Evolutionary conservation across 2,329 filamentous ascomycete genomes (phyloP), one percentile per base, ranked within the genome.

Genomic region (Amauroascus niger): DNA sequence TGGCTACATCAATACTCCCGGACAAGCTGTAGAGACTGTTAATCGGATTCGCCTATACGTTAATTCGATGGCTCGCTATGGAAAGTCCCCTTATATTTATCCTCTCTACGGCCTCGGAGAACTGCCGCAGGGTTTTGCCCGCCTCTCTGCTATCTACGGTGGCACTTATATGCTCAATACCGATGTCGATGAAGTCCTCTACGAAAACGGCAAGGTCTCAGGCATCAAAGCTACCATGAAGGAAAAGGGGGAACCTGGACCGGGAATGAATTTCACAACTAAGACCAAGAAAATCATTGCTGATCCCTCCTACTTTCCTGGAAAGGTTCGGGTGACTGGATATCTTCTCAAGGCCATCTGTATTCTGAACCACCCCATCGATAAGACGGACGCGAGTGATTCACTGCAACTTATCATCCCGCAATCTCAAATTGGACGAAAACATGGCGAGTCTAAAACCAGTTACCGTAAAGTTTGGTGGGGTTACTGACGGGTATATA

Each of bases 91-190:
- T 44, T 98, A 97, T 78, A 97, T 98, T 76, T 98, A 98, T 79
- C 94, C 93, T 47, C 83, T 97, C 30, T 98, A 98, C 75, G 93
- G 93, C 58, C 83, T 98, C 48, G 93, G 87, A 69, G 93, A 98
- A 76, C 85, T 98, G 54, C 94, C 93, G 33, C 93, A 98, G 74
- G 91, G 91, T 56, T 98, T 98, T 66, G 93, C 93, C 59, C 90
- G 93, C 71, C 81, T 98, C 52, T 96, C 90, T 39, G 93, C 93
- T 70, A 97, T 98, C 73, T 97, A 98, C 69, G 93, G 93, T 60
- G 93, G 93, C 63, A 98, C 93, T 49, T 98, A 98, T 76, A 98
- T 98, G 90, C 84, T 98, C 66, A 97, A 97, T 79, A 95, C 93
- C 62, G 83, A 83, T 62, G 80, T 98, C 53, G 87, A 97, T 59